Conservation (phyloP, 2,329 filamentous ascomycete species). For the Aspergillus nomiae region DNA sequence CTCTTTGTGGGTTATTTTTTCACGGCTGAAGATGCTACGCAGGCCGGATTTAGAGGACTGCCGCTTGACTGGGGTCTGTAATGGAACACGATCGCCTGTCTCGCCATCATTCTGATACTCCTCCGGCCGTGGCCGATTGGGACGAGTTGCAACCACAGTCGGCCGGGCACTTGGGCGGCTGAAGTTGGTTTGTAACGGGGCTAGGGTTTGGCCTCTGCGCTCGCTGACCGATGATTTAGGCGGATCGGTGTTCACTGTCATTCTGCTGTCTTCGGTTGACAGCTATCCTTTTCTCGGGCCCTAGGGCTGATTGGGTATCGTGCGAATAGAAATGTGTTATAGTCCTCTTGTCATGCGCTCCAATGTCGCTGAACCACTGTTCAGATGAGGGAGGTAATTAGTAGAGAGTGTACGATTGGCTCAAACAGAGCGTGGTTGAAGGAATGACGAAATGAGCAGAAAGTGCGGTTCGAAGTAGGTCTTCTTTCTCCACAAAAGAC, state of each 20-base stretch:
- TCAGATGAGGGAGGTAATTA: neutral
- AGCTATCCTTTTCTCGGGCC: neutral
- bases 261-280: slow-evolving; percentile 10
- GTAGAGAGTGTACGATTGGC: neutral
- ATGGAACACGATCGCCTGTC: slow-evolving; percentile 32
- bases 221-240: slow-evolving; percentile 34
- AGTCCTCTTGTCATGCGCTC: neutral
- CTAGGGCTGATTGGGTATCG: neutral
- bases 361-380: neutral
- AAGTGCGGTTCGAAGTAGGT: neutral
- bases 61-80: slow-evolving; percentile 33
- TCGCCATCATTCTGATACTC: slow-evolving; percentile 32
- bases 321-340: neutral
- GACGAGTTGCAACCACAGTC: slow-evolving; percentile 19
- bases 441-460: neutral
- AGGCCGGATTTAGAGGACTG: slow-evolving; percentile 42
- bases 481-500: slow-evolving; percentile 8
- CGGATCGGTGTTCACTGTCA: slow-evolving; percentile 20
- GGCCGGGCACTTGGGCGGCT: slow-evolving; percentile 29
- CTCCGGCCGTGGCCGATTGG: slow-evolving; percentile 36
- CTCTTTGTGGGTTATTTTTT: slow-evolving; percentile 33
- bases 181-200: slow-evolving; percentile 42
- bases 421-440: neutral
- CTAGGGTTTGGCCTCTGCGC: slow-evolving; percentile 39
- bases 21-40: slow-evolving; percentile 39